Evolutionary conservation across 1,139 yeast genomes (phyloP), one percentile per base, ranked within the genome.

Genomic region (Yamadazyma blattariae): DNA sequence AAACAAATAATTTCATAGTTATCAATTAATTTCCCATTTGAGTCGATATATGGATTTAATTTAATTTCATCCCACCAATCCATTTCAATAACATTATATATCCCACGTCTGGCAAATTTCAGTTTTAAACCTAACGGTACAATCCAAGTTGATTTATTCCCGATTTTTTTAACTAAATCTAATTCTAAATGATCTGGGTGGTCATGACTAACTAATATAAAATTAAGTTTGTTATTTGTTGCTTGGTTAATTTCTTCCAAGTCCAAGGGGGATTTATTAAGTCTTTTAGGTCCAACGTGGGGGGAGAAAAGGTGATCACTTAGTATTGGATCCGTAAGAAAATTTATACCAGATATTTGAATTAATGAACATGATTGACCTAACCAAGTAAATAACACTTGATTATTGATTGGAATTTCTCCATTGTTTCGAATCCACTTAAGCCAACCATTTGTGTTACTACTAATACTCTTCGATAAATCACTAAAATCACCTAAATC

Each of bases 111-210:
- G 1, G 72, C 75, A 47, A 90, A 64, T 41, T 72, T 79, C 48
- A 64, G 65, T 36, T 79, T 75, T 32, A 90, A 68, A 0, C 97
- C 97, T 15, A 75, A 51, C 0, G 97, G 97, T 0, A 89, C 95
- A 11, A 90, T 72, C 97, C 97, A 90, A 8, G 76, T 68, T 4
- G 80, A 67, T 5, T 62, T 49, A 45, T 79, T 76, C 9, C 88
- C 84, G 40, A 89, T 74, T 34, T 72, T 57, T 25, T 66, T 64
- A 13, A 79, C 74, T 12, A 84, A 63, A 29, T 69, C 75, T 42
- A 76, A 66, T 51, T 90, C 97, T 32, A 90, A 61, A 61, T 90
- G 97, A 56, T 90, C 97, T 1, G 97, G 97, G 51, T 90, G 97
- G 54, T 90, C 94, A 57, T 90, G 97, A 2, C 95, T 84, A 0